Base-by-base conservation (phyloP, 257 asterid genomes). In the Vinca minor region DNA sequence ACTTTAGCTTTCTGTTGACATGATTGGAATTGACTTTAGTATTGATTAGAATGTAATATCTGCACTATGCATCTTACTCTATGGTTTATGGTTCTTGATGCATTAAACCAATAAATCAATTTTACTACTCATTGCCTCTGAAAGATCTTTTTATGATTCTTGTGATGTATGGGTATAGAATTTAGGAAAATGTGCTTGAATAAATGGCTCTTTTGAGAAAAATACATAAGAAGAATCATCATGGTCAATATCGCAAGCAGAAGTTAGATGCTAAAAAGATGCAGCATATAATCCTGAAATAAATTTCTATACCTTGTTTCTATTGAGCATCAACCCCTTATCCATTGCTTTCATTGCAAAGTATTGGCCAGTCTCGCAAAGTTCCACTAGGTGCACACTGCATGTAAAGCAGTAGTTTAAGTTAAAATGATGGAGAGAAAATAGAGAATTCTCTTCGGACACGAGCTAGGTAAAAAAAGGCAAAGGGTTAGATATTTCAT, bases 331-430 rank as follows among this genome's bases (percentile, higher is more conserved):
- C 71, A 89, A 64, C 58, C 83, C 76, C 82, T 93, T 93, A 76
- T 93, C 99, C 99, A 93, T 93, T 46, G 99, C 95, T 78, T 93
- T 93, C 99, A 93, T 89, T 49, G 99, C 97, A 75, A 85, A 93
- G 47, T 17, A 66, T 36, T 89, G 87, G 38, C 82, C 95, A 18
- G 97, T 84, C 65, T 89, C 99, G 48, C 79, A 74, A 59, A 93
- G 91, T 79, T 93, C 97, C 59, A 93, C 99, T 28, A 93, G 76
- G 79, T 93, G 96, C 69, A 93, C 99, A 67, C 97, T 89, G 88
- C 88, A 68, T 50, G 41, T 56, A 14, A 13, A 5, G 8, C 10
- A 14, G 74, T 36, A 82, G 87, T 58, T 50, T 8, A 32, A 58
- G 17, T 7, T 17, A 14, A 54, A 21, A 32, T 28, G 46, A 56